Evolutionary conservation across 306 rosid genomes (phyloP).

Genomic region (Acacia acuminata): DNA sequence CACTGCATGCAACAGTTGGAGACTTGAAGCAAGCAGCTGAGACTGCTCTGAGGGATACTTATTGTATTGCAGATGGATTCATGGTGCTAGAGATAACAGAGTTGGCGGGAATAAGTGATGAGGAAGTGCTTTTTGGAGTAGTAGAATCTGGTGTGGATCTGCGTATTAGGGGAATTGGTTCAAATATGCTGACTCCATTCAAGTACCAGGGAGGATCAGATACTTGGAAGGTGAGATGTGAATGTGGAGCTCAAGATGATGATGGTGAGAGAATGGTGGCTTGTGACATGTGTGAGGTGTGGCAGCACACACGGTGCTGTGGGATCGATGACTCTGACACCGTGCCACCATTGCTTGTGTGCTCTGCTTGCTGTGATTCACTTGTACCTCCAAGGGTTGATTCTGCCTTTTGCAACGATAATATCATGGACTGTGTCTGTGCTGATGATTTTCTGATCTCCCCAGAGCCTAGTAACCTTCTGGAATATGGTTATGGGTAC

Average conservation of each 20-base stretch:
- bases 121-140: constrained; percentile 63
- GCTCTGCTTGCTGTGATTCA: constrained; percentile 63
- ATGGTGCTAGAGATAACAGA: constrained; percentile 60
- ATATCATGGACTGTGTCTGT: constrained; percentile 33
- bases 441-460: constrained; percentile 37
- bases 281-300: constrained; percentile 84
- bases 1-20: constrained; percentile 71
- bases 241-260: constrained; percentile 84
- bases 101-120: constrained; percentile 49
- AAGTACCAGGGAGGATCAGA: constrained; percentile 73
- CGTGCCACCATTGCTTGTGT: constrained; percentile 71
- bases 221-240: constrained; percentile 77
- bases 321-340: constrained; percentile 68
- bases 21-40: constrained; percentile 74
- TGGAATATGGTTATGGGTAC: constrained; percentile 41
- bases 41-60: constrained; percentile 76
- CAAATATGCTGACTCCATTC: constrained; percentile 49
- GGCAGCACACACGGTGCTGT: constrained; percentile 84
- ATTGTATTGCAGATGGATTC: constrained; percentile 59
- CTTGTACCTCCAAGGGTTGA: constrained; percentile 49
- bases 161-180: constrained; percentile 55
- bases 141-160: constrained; percentile 66
- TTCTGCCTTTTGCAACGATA: constrained; percentile 1
- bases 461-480: constrained; percentile 29
- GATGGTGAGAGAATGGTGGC: constrained; percentile 95